Conservation (phyloP, 2,329 filamentous ascomycete genomes). For the Hypoxylon sp. region DNA sequence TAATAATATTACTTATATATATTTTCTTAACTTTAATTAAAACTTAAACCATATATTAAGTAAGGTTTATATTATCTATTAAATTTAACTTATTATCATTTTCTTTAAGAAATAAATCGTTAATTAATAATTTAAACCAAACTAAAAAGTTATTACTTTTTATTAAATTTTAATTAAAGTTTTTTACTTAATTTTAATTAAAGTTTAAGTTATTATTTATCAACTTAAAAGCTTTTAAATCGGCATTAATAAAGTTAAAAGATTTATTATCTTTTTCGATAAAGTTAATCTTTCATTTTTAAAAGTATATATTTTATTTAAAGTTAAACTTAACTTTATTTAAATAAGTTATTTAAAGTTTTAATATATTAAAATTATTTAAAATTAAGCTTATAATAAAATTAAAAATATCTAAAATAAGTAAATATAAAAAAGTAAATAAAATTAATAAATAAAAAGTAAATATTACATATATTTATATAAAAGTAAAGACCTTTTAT, state of each 20-base stretch:
- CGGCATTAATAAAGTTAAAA: too few species aligned
- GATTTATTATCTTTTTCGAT: too few species aligned
- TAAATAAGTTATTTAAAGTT: background rate
- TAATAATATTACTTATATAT: background rate
- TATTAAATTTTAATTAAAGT: too few species aligned
- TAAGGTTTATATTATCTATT: background rate
- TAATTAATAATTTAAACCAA: too few species aligned
- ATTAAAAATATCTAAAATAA: background rate
- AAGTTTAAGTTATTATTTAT: too few species aligned
- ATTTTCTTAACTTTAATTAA: background rate
- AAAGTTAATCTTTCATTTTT: background rate
- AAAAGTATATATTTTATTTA: background rate
- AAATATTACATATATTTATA: background rate
- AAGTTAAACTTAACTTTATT: background rate
- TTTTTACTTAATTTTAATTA: too few species aligned
- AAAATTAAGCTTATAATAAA: too few species aligned
- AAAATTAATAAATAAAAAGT: slow-evolving; percentile 1
- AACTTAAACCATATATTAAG: background rate
- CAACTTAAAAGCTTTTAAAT: too few species aligned
- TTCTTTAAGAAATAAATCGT: too few species aligned
- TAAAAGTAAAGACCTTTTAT: background rate
- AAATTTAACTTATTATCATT: background rate
- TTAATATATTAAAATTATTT: background rate
- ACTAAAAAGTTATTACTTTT: too few species aligned
- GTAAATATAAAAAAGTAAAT: background rate